These are phyloP conservation scores for Blastobotrys arbuscula DNA, from an alignment of 1,139 yeast genomes.

Conservation along the genomic window DNA sequence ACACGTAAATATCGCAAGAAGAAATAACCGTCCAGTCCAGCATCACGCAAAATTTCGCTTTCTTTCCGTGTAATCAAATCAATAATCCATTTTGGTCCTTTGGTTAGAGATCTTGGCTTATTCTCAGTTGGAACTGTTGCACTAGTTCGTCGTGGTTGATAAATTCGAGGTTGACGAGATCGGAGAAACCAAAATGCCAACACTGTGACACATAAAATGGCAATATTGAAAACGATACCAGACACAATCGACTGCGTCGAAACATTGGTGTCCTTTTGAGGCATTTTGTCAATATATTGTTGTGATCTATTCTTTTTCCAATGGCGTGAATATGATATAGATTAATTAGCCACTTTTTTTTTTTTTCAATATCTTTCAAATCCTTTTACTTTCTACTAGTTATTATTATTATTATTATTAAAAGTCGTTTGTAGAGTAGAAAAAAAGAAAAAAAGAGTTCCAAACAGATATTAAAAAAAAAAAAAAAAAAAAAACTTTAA, in stretches of 20 bases:
- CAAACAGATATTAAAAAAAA: too few relatives aligned
- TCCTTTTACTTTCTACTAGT: not conserved
- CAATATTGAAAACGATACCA: conserved; percentile 49
- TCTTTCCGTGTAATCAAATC: conserved; percentile 48
- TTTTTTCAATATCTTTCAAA: too few relatives aligned
- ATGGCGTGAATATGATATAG: too few relatives aligned
- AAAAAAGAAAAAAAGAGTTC: not conserved
- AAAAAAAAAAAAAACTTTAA: not conserved
- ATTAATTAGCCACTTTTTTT: too few relatives aligned
- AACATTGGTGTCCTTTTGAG: not conserved
- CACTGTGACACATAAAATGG: conserved; percentile 54
- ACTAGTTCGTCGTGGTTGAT: conserved; percentile 75
- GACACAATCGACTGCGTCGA: conserved; percentile 38
- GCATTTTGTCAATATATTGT: not conserved
- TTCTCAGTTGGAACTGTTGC: conserved; percentile 39
- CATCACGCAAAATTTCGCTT: conserved; percentile 63
- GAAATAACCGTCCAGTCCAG: conserved; percentile 86
- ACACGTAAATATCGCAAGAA: conserved; percentile 72
- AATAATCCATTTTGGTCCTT: conserved; percentile 35
- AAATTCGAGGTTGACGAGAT: conserved; percentile 60
- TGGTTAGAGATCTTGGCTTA: conserved; percentile 33
- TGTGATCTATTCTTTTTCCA: not conserved
- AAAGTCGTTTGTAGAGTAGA: not conserved
- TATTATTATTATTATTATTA: not conserved
- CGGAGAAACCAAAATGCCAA: conserved; percentile 57